Evolutionary conservation across 306 rosid species (phyloP).

Genomic region (Casuarina cunninghamiana): DNA sequence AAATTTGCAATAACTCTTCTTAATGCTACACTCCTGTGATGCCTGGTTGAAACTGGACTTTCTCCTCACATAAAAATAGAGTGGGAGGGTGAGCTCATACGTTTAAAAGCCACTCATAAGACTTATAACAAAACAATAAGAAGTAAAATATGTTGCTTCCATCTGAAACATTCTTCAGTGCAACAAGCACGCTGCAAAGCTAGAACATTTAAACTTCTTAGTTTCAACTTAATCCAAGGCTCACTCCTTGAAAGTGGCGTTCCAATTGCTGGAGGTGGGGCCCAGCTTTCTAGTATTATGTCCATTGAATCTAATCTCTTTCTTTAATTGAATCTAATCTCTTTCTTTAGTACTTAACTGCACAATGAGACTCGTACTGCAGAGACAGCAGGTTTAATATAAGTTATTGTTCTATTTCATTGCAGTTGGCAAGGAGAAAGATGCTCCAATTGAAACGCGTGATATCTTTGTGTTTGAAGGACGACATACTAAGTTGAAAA

Average conservation of each 20-base stretch:
- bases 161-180: background rate
- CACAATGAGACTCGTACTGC: background rate
- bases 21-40: background rate
- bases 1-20: background rate
- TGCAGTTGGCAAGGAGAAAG: slow-evolving; percentile 78
- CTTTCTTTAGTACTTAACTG: background rate
- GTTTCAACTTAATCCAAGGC: slow-evolving; percentile 8
- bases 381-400: slow-evolving; percentile 16
- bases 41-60: background rate
- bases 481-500: slow-evolving; percentile 46
- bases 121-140: background rate
- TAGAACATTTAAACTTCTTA: slow-evolving; percentile 9
- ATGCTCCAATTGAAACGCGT: slow-evolving; percentile 68
- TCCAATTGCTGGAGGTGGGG: slow-evolving; percentile 7
- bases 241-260: slow-evolving; percentile 14
- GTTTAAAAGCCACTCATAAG: background rate
- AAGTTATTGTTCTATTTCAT: slow-evolving; percentile 25
- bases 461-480: slow-evolving; percentile 71
- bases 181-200: background rate
- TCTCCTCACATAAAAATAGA: background rate
- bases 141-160: background rate
- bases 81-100: background rate
- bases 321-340: background rate
- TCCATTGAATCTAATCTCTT: background rate
- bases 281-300: background rate